phyloP scores from a whole-genome alignment of 2,329 filamentous ascomycete species.

The Thermoascus crustaceus region DNA sequence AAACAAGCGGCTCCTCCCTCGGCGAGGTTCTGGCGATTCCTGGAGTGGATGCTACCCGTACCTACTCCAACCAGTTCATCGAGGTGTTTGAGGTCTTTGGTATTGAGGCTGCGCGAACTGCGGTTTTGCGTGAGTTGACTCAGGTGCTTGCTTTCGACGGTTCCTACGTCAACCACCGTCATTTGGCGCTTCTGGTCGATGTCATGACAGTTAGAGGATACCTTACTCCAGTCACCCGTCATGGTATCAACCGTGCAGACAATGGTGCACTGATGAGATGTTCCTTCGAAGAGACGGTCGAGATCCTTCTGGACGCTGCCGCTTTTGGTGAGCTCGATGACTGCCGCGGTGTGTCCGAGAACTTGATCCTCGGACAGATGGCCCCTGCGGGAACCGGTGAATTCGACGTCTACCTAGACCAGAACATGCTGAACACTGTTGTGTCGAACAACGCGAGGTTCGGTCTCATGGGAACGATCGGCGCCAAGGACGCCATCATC shows the following conservation, averaged over 20 bases:
- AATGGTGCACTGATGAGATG: constrained; percentile 98
- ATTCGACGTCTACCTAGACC: constrained; percentile 88
- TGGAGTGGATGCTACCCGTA: constrained; percentile 77
- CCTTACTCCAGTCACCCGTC: constrained; percentile 92
- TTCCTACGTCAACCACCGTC: constrained; percentile 98
- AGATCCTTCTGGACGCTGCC: constrained; percentile 93
- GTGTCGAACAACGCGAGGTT: constrained; percentile 85
- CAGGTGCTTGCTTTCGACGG: constrained; percentile 95
- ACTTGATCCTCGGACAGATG: constrained; percentile 95
- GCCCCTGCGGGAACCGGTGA: constrained; percentile 96
- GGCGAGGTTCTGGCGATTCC: constrained; percentile 76
- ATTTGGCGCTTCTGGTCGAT: constrained; percentile 89
- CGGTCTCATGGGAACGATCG: constrained; percentile 71
- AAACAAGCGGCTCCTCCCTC: constrained; percentile 85
- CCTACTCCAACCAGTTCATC: constrained; percentile 91
- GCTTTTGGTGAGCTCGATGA: constrained; percentile 93
- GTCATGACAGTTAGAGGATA: constrained; percentile 95
- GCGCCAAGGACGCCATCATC: constrained; percentile 63
- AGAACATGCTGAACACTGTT: constrained; percentile 90
- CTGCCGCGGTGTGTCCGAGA: constrained; percentile 96
- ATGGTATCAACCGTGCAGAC: constrained; percentile 96
- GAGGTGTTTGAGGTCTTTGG: constrained; percentile 92
- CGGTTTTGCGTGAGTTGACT: constrained; percentile 79
- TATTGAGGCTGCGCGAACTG: constrained; percentile 85
- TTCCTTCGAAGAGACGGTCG: constrained; percentile 98